Evolutionary conservation across 2,329 filamentous ascomycete genomes (phyloP).

Genomic region (Botrytis paeoniae): DNA sequence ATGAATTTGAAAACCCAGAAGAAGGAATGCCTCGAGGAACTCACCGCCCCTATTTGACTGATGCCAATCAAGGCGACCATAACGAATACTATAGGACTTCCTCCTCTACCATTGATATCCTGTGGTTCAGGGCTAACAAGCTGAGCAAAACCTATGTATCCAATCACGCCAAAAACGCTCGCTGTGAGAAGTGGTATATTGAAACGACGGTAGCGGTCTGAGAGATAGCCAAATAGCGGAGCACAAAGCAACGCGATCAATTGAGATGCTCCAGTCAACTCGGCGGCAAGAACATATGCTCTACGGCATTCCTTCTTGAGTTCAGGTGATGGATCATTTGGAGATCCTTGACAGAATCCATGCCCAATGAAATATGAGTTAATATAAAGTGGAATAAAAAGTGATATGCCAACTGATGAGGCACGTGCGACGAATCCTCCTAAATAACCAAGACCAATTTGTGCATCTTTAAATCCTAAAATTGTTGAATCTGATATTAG

Average conservation of each 20-base stretch:
- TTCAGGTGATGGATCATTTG: constrained; percentile 63
- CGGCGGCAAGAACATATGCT: constrained; percentile 84
- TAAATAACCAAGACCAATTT: constrained; percentile 83
- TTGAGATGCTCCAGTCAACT: constrained; percentile 86
- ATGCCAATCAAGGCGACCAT: constrained; percentile 80
- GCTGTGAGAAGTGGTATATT: constrained; percentile 74
- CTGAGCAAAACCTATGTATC: constrained; percentile 74
- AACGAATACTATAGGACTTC: constrained; percentile 66
- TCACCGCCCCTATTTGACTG: constrained; percentile 79
- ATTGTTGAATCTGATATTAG: constrained; percentile 61
- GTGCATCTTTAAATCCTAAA: constrained; percentile 70
- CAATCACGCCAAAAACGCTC: constrained; percentile 69
- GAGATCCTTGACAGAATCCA: constrained; percentile 71
- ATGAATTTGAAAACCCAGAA: neutral
- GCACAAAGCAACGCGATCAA: constrained; percentile 80
- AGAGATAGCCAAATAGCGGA: constrained; percentile 81
- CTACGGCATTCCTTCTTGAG: constrained; percentile 81
- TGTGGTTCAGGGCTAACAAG: constrained; percentile 73
- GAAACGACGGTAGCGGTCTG: constrained; percentile 62
- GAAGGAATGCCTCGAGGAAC: neutral
- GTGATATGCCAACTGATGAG: constrained; percentile 89
- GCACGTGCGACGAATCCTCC: constrained; percentile 94
- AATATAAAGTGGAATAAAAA: constrained; percentile 90
- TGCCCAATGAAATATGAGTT: constrained; percentile 85
- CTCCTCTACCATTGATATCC: constrained; percentile 61